Evolutionary conservation across 1,139 yeast species (phyloP), one percentile per base, ranked within the genome.

Genomic region (Geotrichum candidum): DNA sequence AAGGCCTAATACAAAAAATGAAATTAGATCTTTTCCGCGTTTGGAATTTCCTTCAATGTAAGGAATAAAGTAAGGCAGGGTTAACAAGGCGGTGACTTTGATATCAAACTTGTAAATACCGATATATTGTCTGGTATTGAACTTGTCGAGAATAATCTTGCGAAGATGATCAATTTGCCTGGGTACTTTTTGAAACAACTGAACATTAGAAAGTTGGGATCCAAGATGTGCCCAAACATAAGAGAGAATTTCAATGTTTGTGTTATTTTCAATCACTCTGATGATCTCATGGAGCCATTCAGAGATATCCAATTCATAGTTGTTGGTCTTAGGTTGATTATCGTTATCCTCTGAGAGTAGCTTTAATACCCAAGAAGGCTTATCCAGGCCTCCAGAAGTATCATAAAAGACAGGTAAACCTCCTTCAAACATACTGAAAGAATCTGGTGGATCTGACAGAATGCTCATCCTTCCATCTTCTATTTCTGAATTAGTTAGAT

Each of bases 221-320:
- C 90, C 85, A 61, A 88, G 78, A 71, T 87, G 91, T 0, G 87
- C 84, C 79, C 88, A 78, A 0, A 85, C 73, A 68, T 79, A 87
- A 0, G 90, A 84, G 70, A 85, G 88, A 0, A 85, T 73, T 64
- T 87, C 94, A 92, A 94, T 88, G 62, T 82, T 80, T 25, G 82
- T 76, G 53, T 85, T 86, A 10, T 77, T 76, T 18, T 79, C 80
- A 68, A 88, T 72, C 0, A 86, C 77, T 13, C 76, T 74, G 22
- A 82, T 72, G 1, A 86, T 83, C 13, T 84, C 67, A 1, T 78
- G 72, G 9, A 87, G 73, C 88, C 90, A 85, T 18, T 72, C 68
- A 3, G 80, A 72, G 23, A 85, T 76, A 65, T 85, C 84, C 22
- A 84, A 72, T 10, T 66, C 72, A 63, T 56, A 65, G 56, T 69